These are phyloP conservation scores for Annulohypoxylon maeteangense DNA, from an alignment of 495 filamentous ascomycete species.

Conservation along the genomic window DNA sequence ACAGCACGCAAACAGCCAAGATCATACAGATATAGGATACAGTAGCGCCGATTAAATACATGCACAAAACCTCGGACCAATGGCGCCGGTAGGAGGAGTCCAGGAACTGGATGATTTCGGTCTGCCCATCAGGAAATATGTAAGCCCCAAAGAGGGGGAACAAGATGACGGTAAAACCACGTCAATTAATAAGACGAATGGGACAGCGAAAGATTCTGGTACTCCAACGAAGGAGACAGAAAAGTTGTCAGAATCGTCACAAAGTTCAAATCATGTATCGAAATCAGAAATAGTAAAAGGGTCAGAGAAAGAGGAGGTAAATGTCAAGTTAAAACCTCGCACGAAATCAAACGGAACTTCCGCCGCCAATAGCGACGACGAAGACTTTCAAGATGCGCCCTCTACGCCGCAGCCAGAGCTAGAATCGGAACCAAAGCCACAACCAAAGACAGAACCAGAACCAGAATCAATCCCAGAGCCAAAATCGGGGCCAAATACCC, in stretches of 20 bases:
- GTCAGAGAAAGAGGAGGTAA: slow-evolving; percentile 6
- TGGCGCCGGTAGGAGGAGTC: slow-evolving; percentile 50
- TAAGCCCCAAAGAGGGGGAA: slow-evolving; percentile 31
- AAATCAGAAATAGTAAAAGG: slow-evolving; percentile 2
- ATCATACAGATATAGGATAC: slow-evolving; percentile 3
- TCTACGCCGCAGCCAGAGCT: slow-evolving; percentile 46
- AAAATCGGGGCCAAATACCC: neutral
- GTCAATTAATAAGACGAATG: slow-evolving; percentile 26
- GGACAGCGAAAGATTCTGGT: slow-evolving; percentile 4
- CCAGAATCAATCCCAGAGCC: neutral
- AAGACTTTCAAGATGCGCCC: slow-evolving; percentile 56
- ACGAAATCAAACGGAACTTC: slow-evolving; percentile 24
- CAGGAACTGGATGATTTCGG: slow-evolving; percentile 67
- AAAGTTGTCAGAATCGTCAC: slow-evolving; percentile 24
- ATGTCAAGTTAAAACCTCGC: slow-evolving; percentile 29
- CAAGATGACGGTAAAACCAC: slow-evolving; percentile 18
- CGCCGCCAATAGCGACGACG: slow-evolving; percentile 41
- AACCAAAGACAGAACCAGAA: neutral
- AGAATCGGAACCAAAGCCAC: neutral
- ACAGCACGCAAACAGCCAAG: slow-evolving; percentile 14
- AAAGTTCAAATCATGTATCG: slow-evolving; percentile 38
- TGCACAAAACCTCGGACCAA: slow-evolving; percentile 44
- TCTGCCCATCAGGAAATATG: slow-evolving; percentile 59
- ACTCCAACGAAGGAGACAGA: slow-evolving; percentile 18
- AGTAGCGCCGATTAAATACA: slow-evolving; percentile 34